A percentile compares a stretch with the other conserved stretches of the same genome.
phyloP scores from a whole-genome alignment of 768 basidiomycete species.

The Lactarius hengduanensis region DNA sequence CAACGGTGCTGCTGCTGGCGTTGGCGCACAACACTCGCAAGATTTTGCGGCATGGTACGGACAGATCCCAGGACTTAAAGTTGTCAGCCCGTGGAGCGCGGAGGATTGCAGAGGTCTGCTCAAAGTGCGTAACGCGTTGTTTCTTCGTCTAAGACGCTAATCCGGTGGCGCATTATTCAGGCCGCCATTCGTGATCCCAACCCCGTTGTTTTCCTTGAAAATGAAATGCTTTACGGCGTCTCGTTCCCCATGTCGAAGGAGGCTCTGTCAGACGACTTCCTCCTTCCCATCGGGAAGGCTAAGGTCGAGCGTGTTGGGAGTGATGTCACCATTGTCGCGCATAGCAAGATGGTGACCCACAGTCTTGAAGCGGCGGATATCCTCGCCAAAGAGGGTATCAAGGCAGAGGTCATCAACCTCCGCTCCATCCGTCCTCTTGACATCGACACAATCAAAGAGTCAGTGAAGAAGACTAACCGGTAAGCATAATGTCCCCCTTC shows the following conservation, averaged over 20 bases:
- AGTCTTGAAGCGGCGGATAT: constrained; percentile 91
- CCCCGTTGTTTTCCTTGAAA: constrained; percentile 98
- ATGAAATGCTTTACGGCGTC: constrained; percentile 98
- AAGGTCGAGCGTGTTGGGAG: constrained; percentile 92
- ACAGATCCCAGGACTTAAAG: constrained; percentile 92
- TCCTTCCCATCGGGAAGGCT: constrained; percentile 95
- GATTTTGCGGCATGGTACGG: constrained; percentile 97
- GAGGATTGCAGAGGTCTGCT: constrained; percentile 98
- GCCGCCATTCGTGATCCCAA: constrained; percentile 97
- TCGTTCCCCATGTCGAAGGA: constrained; percentile 95
- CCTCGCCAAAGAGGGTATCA: constrained; percentile 94
- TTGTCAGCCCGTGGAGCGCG: constrained; percentile 96
- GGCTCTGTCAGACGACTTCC: constrained; percentile 93
- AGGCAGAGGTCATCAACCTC: constrained; percentile 97
- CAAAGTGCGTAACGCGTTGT: constrained; percentile 57
- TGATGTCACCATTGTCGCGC: constrained; percentile 95
- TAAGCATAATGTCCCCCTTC: constrained; percentile 36
- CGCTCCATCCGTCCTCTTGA: constrained; percentile 95
- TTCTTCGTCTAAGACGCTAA: neutral
- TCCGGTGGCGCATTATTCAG: constrained; percentile 39
- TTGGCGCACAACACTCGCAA: constrained; percentile 96
- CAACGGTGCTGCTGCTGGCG: constrained; percentile 97
- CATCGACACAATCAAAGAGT: constrained; percentile 94
- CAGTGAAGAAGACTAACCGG: constrained; percentile 99
- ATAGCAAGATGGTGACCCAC: constrained; percentile 98